Evolutionary conservation across 805 yeast genomes (phyloP).

Genomic region (Candida ortonii): DNA sequence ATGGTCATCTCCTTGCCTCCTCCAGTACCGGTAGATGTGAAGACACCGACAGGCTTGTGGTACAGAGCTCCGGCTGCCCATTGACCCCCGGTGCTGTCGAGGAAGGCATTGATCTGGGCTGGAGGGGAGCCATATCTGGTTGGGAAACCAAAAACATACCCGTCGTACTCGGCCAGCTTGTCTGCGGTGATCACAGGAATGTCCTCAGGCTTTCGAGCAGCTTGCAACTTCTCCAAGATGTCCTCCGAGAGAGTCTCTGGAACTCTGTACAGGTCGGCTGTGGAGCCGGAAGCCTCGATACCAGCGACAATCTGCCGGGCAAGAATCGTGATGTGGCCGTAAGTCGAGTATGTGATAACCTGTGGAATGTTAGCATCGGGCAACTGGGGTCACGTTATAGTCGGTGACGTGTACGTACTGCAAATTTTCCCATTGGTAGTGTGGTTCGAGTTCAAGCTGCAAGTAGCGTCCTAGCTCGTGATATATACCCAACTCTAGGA

Average conservation of each 20-base stretch:
- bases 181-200: slow-evolving; percentile 60
- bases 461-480: too few species aligned
- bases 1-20: slow-evolving; percentile 82
- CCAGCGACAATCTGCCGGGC: slow-evolving; percentile 71
- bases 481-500: too few species aligned
- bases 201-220: slow-evolving; percentile 59
- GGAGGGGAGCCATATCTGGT: slow-evolving; percentile 83
- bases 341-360: slow-evolving; percentile 67
- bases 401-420: slow-evolving; percentile 7
- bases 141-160: slow-evolving; percentile 80
- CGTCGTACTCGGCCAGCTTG: slow-evolving; percentile 65
- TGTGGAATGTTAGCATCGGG: slow-evolving; percentile 4
- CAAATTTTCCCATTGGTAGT: slow-evolving; percentile 14
- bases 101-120: slow-evolving; percentile 72
- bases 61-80: slow-evolving; percentile 74
- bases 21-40: slow-evolving; percentile 74
- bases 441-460: too few species aligned
- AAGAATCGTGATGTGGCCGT: slow-evolving; percentile 69
- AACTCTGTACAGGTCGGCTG: slow-evolving; percentile 69
- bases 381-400: background rate
- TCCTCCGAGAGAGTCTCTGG: slow-evolving; percentile 71
- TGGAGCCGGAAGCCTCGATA: slow-evolving; percentile 62
- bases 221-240: slow-evolving; percentile 53
- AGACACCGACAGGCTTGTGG: slow-evolving; percentile 74
- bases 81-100: slow-evolving; percentile 74